These are phyloP conservation scores for Heliophila coronopifolia DNA, from an alignment of 441 rosid genomes.

Conservation along the genomic window DNA sequence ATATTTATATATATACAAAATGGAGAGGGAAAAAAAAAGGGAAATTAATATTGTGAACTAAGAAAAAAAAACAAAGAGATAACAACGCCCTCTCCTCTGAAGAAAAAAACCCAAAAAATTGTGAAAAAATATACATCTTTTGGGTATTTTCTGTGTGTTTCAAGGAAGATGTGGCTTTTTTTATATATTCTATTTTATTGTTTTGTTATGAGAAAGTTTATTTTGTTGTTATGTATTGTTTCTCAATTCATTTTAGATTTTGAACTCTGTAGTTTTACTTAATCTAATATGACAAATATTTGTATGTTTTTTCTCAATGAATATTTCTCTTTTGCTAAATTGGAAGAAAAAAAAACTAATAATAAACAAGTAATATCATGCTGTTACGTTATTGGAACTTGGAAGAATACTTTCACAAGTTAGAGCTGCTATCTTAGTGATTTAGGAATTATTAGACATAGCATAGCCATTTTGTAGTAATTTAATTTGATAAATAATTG, in stretches of 20 bases:
- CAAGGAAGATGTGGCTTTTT: constrained; percentile 58
- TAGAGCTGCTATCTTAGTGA: constrained; percentile 26
- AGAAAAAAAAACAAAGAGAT: background rate
- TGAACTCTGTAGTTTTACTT: constrained; percentile 30
- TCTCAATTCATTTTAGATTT: constrained; percentile 12
- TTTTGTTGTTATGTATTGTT: constrained; percentile 13
- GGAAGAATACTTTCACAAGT: constrained; percentile 11
- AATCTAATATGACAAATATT: constrained; percentile 25
- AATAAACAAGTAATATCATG: constrained; percentile 19
- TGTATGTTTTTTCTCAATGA: background rate
- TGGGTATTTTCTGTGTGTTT: constrained; percentile 14
- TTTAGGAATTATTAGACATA: constrained; percentile 26
- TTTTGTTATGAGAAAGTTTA: constrained; percentile 4
- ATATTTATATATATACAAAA: background rate
- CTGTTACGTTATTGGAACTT: constrained; percentile 26
- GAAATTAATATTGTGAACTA: background rate
- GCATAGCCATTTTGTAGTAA: constrained; percentile 15
- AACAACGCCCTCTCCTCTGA: constrained; percentile 50
- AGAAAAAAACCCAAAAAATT: constrained; percentile 9
- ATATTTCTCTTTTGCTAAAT: no score
- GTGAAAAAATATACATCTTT: constrained; percentile 5
- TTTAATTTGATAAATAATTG: constrained; percentile 22
- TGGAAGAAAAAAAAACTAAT: no score
- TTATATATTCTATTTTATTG: no score
- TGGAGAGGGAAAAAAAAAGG: background rate